These are phyloP conservation scores for Ganoderma meredithae DNA, from an alignment of 1,284 basidiomycete genomes.

Conservation along the genomic window DNA sequence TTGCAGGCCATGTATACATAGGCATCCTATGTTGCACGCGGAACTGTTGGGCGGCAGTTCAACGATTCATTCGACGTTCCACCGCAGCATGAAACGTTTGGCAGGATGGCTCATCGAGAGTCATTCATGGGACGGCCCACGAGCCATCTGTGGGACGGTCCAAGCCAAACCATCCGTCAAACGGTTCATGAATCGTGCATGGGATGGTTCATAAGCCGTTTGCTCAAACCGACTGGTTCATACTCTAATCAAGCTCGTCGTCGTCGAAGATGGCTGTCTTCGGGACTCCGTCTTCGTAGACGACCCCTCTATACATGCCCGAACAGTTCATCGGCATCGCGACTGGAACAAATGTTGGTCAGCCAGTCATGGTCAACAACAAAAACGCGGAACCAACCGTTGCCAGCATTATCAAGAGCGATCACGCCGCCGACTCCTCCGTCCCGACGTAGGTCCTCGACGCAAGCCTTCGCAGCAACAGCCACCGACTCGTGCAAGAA, in stretches of 20 bases:
- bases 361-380: neutral
- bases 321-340: slow-evolving; percentile 74
- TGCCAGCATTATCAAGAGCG: slow-evolving; percentile 55
- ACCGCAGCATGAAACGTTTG: too few relatives aligned
- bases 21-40: too few relatives aligned
- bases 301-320: slow-evolving; percentile 85
- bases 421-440: slow-evolving; percentile 80
- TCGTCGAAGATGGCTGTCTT: slow-evolving; percentile 81
- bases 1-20: too few relatives aligned
- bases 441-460: slow-evolving; percentile 58
- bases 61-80: too few relatives aligned
- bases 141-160: too few relatives aligned
- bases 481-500: slow-evolving; percentile 63
- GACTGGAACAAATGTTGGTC: slow-evolving; percentile 48
- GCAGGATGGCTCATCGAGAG: too few relatives aligned
- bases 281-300: slow-evolving; percentile 68
- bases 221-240: neutral
- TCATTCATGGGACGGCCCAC: too few relatives aligned
- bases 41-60: too few relatives aligned
- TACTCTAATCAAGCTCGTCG: slow-evolving; percentile 54
- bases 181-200: too few relatives aligned
- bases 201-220: too few relatives aligned
- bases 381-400: slow-evolving; percentile 28
- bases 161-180: too few relatives aligned
- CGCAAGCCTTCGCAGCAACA: slow-evolving; percentile 59